These are phyloP conservation scores for Gossypium lobatum DNA, from an alignment of 441 rosid species.

Conservation along the genomic window DNA sequence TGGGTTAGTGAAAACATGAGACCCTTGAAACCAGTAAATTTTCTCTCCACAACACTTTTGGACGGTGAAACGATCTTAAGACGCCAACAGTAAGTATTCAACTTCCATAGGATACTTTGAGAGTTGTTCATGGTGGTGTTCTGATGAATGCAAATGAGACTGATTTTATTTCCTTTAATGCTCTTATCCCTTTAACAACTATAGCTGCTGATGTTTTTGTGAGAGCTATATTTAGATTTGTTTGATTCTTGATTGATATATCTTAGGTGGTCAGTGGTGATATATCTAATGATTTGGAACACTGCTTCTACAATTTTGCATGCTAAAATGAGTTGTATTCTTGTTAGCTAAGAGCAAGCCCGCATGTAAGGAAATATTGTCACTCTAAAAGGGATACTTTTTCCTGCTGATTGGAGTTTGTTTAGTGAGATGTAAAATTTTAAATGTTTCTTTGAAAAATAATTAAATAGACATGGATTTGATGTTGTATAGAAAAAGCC, in stretches of 20 bases:
- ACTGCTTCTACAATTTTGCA: not conserved
- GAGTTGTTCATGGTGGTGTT: not conserved
- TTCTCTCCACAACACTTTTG: slow-evolving; percentile 59
- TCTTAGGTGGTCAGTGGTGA: not conserved
- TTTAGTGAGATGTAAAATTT: not conserved
- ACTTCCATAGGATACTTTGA: slow-evolving; percentile 15
- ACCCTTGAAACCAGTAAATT: slow-evolving; percentile 64
- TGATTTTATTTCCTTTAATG: slow-evolving; percentile 1
- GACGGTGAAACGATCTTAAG: slow-evolving; percentile 81
- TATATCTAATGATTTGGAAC: not conserved
- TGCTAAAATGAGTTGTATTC: not conserved
- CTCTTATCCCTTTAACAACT: not conserved
- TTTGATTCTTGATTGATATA: not conserved
- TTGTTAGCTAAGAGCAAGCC: not conserved
- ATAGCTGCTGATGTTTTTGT: not conserved
- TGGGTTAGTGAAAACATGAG: slow-evolving; percentile 85
- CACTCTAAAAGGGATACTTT: not conserved
- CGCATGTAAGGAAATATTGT: not conserved
- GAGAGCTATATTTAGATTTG: not conserved
- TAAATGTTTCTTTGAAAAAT: not conserved
- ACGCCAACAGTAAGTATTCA: slow-evolving; percentile 75
- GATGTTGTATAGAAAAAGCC: not conserved
- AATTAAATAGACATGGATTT: not conserved
- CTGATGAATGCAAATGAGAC: not conserved
- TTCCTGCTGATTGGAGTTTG: not conserved